Percentiles rank a stretch among this genome's conserved stretches.
phyloP scores from a whole-genome alignment of 352 stramenopile species.

The Phytophthora constricta region DNA sequence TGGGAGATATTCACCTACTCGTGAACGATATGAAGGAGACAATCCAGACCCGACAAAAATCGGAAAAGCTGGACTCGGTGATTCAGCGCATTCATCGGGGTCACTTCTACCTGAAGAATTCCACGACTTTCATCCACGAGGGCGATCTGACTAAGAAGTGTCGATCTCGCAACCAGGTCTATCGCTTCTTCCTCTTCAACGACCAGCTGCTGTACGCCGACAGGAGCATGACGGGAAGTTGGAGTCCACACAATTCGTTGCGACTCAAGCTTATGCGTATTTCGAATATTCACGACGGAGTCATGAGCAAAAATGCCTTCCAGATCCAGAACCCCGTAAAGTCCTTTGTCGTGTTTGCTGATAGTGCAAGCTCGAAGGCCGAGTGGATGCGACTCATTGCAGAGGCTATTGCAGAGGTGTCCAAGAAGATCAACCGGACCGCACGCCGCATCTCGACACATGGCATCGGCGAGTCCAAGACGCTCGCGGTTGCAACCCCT shows the following conservation, averaged over 20 bases:
- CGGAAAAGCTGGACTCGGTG: conserved; percentile 86
- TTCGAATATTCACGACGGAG: conserved; percentile 70
- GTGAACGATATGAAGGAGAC: conserved; percentile 91
- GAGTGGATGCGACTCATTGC: conserved; percentile 88
- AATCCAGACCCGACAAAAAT: conserved; percentile 83
- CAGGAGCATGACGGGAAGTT: conserved; percentile 79
- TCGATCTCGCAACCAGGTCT: conserved; percentile 85
- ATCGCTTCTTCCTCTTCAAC: conserved; percentile 91
- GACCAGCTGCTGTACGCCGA: conserved; percentile 87
- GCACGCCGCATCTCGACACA: conserved; percentile 67
- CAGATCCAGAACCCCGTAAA: conserved; percentile 88
- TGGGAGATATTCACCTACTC: conserved; percentile 90
- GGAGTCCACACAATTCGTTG: conserved; percentile 87
- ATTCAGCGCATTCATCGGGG: conserved; percentile 92
- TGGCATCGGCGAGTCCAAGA: conserved; percentile 12
- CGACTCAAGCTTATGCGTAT: conserved; percentile 86
- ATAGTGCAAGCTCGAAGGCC: conserved; percentile 64
- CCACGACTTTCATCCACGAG: conserved; percentile 94
- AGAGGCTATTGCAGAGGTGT: conserved; percentile 71
- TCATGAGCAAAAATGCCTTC: conserved; percentile 82
- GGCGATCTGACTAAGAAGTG: conserved; percentile 96
- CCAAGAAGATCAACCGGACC: conserved; percentile 83
- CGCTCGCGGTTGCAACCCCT: not conserved
- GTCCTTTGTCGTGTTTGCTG: conserved; percentile 84
- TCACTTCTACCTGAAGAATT: conserved; percentile 93